Conservation (phyloP, 257 asterid genomes). For the Marsdenia floribunda region DNA sequence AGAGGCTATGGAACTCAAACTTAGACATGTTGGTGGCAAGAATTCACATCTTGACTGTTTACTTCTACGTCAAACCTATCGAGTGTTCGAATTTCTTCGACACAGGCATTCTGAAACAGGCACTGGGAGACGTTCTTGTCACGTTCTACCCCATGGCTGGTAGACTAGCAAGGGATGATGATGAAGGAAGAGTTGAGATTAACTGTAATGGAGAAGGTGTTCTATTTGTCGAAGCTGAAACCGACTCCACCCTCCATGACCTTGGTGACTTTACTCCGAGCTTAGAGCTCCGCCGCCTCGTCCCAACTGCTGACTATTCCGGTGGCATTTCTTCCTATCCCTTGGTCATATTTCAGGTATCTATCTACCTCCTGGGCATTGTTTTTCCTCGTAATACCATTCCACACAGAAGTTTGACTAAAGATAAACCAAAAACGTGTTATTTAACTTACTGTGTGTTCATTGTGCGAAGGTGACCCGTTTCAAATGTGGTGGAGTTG, state of each 20-base stretch:
- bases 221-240: constrained; percentile 40
- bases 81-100: constrained; percentile 33
- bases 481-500: constrained; percentile 43
- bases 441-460: too few relatives aligned
- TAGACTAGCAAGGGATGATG: constrained; percentile 27
- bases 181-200: constrained; percentile 34
- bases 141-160: constrained; percentile 50
- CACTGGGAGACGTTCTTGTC: constrained; percentile 33
- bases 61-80: constrained; percentile 29
- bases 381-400: too few relatives aligned
- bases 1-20: constrained; percentile 34
- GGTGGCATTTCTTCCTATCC: constrained; percentile 34
- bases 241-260: constrained; percentile 28
- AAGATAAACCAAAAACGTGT: too few relatives aligned
- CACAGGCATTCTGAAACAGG: constrained; percentile 23
- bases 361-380: not conserved
- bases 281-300: constrained; percentile 26
- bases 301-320: constrained; percentile 27
- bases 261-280: constrained; percentile 40
- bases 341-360: constrained; percentile 36
- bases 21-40: constrained; percentile 33
- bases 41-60: constrained; percentile 32
- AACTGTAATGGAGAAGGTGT: constrained; percentile 42
- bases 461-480: constrained; percentile 30
- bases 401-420: too few relatives aligned